A percentile compares a stretch with the other conserved stretches of the same genome.
phyloP scores from a whole-genome alignment of 202 grass and related monocot species.

The Hordeum pubiflorum region DNA sequence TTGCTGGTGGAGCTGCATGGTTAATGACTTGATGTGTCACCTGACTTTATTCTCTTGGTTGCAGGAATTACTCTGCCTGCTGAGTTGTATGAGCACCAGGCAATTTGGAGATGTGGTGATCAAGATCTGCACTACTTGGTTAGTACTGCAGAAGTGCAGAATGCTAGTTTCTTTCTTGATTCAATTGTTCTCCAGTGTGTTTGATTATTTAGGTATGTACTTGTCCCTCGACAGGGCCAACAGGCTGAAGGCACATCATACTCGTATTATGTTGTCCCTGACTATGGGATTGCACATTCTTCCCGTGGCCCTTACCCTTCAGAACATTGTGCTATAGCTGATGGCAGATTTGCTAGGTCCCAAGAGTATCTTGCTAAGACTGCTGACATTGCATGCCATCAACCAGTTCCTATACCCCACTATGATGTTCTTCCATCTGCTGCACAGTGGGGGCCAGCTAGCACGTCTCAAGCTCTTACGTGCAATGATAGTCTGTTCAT shows the following conservation, averaged over 20 bases:
- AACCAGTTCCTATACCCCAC: constrained; percentile 24
- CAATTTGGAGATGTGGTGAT: constrained; percentile 30
- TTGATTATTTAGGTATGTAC: not conserved
- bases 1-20: not conserved
- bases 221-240: constrained; percentile 30
- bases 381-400: constrained; percentile 25
- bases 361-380: constrained; percentile 30
- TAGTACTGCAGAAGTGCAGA: not conserved
- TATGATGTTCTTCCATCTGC: constrained; percentile 31
- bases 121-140: constrained; percentile 39
- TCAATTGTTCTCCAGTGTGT: constrained; percentile 3
- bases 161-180: not conserved
- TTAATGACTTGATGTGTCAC: not conserved
- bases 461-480: constrained; percentile 1
- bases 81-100: constrained; percentile 42
- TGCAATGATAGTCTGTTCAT: constrained; percentile 17
- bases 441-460: constrained; percentile 16
- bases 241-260: constrained; percentile 31
- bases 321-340: constrained; percentile 4
- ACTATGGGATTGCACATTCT: constrained; percentile 32
- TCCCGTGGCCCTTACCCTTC: constrained; percentile 29
- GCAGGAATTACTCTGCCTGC: constrained; percentile 28
- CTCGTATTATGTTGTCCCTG: constrained; percentile 49
- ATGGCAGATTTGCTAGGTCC: constrained; percentile 25
- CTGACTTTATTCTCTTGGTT: not conserved